These are phyloP conservation scores for Cladorrhinum sp. DNA, from an alignment of 2,329 filamentous ascomycete genomes.

Conservation along the genomic window DNA sequence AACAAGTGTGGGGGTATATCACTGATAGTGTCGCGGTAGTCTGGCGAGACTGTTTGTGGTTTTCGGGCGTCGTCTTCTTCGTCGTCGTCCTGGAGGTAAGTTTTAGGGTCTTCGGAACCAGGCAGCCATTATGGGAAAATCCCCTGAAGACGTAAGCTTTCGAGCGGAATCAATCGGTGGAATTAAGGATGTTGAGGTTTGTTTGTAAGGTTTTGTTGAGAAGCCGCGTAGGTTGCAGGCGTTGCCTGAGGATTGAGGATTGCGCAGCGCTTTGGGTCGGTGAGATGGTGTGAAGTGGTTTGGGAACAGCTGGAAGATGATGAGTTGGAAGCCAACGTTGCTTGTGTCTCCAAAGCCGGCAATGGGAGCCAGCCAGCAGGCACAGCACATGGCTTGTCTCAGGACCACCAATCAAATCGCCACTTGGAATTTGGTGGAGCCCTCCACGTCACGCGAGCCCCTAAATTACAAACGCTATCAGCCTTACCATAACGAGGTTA, in stretches of 20 bases:
- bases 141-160: background rate
- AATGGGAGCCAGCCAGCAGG: background rate
- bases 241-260: background rate
- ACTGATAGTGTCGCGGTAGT: background rate
- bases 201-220: background rate
- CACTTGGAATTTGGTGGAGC: background rate
- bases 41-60: background rate
- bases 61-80: background rate
- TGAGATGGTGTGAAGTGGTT: background rate
- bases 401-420: background rate
- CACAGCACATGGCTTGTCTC: constrained; percentile 1
- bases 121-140: constrained; percentile 6
- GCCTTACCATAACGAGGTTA: constrained; percentile 4
- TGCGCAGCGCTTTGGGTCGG: background rate
- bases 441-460: constrained; percentile 7
- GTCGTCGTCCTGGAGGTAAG: background rate
- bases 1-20: background rate
- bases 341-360: background rate
- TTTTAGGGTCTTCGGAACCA: constrained; percentile 11
- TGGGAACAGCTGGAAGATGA: background rate
- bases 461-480: background rate
- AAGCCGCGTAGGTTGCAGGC: background rate
- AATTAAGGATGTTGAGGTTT: background rate
- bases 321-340: background rate
- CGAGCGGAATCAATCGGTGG: background rate